Evolutionary conservation across 176 grass and related monocot genomes (phyloP), one percentile per base, ranked within the genome.

Genomic region (Ensete ventricosum): DNA sequence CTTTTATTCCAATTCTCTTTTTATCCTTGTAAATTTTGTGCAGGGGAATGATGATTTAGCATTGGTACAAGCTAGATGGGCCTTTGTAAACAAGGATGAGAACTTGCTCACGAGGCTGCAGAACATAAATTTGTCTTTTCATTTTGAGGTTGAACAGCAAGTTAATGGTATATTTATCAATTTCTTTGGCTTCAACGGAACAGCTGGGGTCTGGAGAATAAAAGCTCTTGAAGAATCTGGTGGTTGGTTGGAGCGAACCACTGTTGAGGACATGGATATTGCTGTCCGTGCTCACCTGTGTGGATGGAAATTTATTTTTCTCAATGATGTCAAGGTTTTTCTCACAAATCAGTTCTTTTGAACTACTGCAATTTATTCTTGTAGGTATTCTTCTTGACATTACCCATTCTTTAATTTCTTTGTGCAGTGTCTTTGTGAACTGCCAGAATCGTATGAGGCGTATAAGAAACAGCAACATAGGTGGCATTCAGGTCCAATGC

Each of bases 181-280:
- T 80, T 80, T 80, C 67, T 80, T 80, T 80, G 78, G 78, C 59
- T 80, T 80, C 78, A 80, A 80, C n/a, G 78, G 78, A 16, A 80
- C 78, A 13, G 78, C 78, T 53, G 78, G 78, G 14, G 78, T 80
- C 14, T 80, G 78, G 78, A 80, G 78, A 51, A 80, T 73, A 80
- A 80, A 73, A 63, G 78, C 78, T 63, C 78, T 80, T 20, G 78
- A 80, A 80, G 69, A 80, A 2, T 80, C 78, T 80, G 78, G 78
- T 73, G 78, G 78, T 50, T 80, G 78, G 78, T 64, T 80, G 69
- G 78, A 80, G 58, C 64, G 78, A 80, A 80, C 78, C 55, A 80
- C 78, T 43, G 78, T 80, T 8, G 78, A 80, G 22, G 78, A 80
- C 48, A 80, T 80, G 78, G 78, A 80, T 53, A 65, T 80, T 73